Conservation (phyloP, 495 filamentous ascomycete species). For the Penicillium flavigenum region DNA sequence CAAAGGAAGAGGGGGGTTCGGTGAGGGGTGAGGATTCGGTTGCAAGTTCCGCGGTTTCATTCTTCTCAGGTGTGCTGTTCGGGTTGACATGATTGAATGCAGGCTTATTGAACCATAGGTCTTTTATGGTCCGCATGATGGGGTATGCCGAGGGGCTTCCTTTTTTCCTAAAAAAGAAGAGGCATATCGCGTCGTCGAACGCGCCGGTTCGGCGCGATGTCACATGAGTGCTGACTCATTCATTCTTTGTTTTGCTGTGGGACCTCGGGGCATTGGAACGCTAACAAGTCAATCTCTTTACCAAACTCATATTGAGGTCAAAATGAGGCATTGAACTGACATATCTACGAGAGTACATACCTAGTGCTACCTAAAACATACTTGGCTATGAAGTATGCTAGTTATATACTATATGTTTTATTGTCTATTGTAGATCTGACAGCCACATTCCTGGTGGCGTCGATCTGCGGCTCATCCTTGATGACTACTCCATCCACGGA, state of each 20-base stretch:
- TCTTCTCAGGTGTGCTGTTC: constrained; percentile 12
- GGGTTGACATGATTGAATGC: constrained; percentile 16
- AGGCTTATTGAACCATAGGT: constrained; percentile 43
- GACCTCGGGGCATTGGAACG: background rate
- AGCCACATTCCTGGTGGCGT: constrained; percentile 8
- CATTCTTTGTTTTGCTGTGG: background rate
- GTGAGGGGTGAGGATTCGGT: constrained; percentile 35
- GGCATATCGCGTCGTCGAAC: constrained; percentile 22
- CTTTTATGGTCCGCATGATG: constrained; percentile 34
- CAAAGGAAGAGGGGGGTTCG: constrained; percentile 33
- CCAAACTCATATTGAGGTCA: background rate
- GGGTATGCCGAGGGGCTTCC: constrained; percentile 11
- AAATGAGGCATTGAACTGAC: background rate
- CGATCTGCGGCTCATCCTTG: constrained; percentile 7
- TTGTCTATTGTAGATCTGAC: constrained; percentile 4
- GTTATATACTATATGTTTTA: background rate
- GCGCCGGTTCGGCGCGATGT: constrained; percentile 20
- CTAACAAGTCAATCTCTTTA: background rate
- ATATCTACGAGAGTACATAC: background rate
- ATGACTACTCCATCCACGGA: background rate
- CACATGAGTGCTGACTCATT: constrained; percentile 22
- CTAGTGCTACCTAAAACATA: background rate
- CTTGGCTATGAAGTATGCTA: background rate
- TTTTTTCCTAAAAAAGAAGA: constrained; percentile 2
- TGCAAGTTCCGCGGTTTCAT: background rate